Evolutionary conservation across 2,329 filamentous ascomycete species (phyloP).

Genomic region (Sphaerulina populicola): DNA sequence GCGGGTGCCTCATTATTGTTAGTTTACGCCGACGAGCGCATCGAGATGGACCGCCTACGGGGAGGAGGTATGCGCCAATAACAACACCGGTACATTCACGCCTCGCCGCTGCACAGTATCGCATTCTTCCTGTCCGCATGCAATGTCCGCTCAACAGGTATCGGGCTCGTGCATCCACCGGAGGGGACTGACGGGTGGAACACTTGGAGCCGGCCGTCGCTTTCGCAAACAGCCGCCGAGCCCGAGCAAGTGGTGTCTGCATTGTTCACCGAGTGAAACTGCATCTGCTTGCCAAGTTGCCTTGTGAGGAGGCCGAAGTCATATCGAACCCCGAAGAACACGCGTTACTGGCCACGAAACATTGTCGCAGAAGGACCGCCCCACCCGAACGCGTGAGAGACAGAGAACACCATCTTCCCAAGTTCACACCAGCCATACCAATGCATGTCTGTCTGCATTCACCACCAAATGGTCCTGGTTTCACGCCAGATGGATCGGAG

Average conservation of each 20-base stretch:
- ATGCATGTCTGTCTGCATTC: no score
- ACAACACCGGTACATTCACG: no score
- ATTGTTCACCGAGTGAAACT: neutral
- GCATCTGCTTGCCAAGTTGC: neutral
- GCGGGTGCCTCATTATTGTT: neutral
- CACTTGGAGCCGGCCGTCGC: neutral
- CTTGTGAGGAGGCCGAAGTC: neutral
- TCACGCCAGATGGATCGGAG: no score
- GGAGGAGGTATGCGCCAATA: no score
- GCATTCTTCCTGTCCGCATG: no score
- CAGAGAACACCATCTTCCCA: neutral
- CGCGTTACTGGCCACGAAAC: neutral
- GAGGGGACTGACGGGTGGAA: no score
- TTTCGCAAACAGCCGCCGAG: neutral
- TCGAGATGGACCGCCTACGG: no score
- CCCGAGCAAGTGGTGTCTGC: neutral
- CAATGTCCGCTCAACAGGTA: no score
- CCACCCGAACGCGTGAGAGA: neutral
- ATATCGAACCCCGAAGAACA: conserved; percentile 3
- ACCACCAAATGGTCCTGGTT: no score
- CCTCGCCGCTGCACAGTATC: no score
- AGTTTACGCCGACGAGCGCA: no score
- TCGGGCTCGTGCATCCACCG: no score
- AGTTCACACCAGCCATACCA: neutral
- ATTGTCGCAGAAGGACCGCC: conserved; percentile 4